Evolutionary conservation across 176 grass and related monocot species (phyloP).

Genomic region (Elymus sibiricus): DNA sequence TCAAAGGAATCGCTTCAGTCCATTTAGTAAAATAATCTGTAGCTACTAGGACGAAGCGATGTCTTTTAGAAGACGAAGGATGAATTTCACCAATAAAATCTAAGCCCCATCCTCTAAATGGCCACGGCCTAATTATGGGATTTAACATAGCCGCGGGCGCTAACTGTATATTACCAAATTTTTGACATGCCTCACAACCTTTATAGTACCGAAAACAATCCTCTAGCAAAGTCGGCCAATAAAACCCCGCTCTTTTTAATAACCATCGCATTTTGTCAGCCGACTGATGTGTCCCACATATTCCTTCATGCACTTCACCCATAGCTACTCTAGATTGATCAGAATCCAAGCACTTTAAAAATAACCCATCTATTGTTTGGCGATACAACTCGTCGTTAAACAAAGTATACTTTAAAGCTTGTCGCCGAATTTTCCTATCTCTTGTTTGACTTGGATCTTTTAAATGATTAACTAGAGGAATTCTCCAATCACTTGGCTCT

Average conservation of each 20-base stretch:
- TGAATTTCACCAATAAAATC: too few relatives aligned
- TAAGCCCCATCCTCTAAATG: too few relatives aligned
- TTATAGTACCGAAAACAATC: too few relatives aligned
- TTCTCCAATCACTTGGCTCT: not conserved
- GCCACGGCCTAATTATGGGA: too few relatives aligned
- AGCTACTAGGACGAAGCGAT: not conserved
- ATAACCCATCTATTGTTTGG: not conserved
- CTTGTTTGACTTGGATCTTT: too few relatives aligned
- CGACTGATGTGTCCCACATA: constrained; percentile 1
- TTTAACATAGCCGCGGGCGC: too few relatives aligned
- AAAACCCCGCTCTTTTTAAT: not conserved
- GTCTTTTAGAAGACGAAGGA: not conserved
- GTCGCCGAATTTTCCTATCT: too few relatives aligned
- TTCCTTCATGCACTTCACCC: not conserved
- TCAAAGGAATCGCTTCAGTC: not conserved
- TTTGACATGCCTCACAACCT: too few relatives aligned
- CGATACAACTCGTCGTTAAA: too few relatives aligned
- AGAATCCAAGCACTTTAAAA: not conserved
- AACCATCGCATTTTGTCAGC: constrained; percentile 2
- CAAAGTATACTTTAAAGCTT: too few relatives aligned
- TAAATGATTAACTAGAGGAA: not conserved
- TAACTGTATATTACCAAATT: too few relatives aligned
- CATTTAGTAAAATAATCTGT: not conserved
- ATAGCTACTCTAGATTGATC: not conserved
- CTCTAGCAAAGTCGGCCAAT: too few relatives aligned